Evolutionary conservation across 2,329 filamentous ascomycete genomes (phyloP), one percentile per base, ranked within the genome.

Genomic region (Trichoderma koningii): DNA sequence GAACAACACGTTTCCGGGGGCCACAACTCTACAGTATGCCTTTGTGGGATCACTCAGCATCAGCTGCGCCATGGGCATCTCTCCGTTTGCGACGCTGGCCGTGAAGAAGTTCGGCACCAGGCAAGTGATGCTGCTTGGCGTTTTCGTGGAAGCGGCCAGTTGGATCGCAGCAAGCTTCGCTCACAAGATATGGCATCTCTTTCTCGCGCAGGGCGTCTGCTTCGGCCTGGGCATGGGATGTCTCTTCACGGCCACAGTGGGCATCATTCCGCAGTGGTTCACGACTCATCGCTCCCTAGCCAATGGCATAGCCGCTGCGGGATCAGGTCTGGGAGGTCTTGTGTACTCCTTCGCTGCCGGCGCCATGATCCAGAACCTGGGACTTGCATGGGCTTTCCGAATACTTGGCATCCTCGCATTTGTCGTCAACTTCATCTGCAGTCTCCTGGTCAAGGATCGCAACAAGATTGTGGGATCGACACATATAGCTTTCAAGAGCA

Each of bases 191-290:
- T 93, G 90, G 88, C 90, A 94, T 42, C 81, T 95, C 0, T 87
- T 93, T 65, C 82, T 94, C 0, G 85, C 83, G 6, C 91, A 94
- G 73, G 91, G 91, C 5, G 72, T 93, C 3, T 85, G 87, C 62
- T 93, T 94, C 68, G 91, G 91, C n/a, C 75, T 89, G 23, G 91
- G 90, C 3, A 89, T 94, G 83, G 91, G 91, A 0, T 88, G 93
- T 65, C 79, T 89, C 10, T 94, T 93, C 73, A 89, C 90, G 0
- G 85, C 85, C 0, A 86, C 82, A 5, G 88, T 89, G 3, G 85
- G 85, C 41, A 84, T 92, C 12, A 81, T 89, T 0, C 85, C 89
- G 2, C 89, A 93, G 73, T 93, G 89, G 89, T 93, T 93, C 72
- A 84, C 81, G 10, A 87, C 85, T 38, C 82, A 82, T 28, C 83